These are phyloP conservation scores for Zygoascus biomembranicola DNA, from an alignment of 805 yeast species.

Conservation along the genomic window DNA sequence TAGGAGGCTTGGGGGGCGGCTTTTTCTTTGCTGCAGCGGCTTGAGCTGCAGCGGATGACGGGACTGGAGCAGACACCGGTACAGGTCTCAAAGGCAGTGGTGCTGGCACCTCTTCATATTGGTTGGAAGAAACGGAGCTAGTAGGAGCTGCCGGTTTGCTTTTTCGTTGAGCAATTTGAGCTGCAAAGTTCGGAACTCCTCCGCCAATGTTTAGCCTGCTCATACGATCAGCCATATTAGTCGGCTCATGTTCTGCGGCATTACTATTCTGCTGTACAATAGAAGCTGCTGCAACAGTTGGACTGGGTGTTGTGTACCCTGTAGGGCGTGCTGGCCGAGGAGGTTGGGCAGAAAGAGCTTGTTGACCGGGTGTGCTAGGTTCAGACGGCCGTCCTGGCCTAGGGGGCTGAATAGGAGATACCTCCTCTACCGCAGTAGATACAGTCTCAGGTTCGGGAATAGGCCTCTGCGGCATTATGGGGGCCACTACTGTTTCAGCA, in stretches of 20 bases:
- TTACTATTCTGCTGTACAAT: background rate
- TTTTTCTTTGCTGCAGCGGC: constrained; percentile 11
- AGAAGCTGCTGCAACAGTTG: background rate
- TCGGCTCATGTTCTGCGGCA: background rate
- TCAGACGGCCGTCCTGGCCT: background rate
- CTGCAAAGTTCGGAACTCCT: constrained; percentile 26
- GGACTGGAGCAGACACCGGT: background rate
- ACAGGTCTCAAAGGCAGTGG: constrained; percentile 11
- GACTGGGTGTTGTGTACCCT: background rate
- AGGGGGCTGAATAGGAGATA: background rate
- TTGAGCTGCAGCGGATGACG: constrained; percentile 5
- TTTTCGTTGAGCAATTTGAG: constrained; percentile 24
- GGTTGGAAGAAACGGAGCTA: background rate
- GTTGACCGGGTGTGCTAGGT: background rate
- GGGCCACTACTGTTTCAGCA: background rate
- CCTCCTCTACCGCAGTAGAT: background rate
- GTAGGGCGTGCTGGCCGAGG: background rate
- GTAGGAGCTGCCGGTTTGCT: constrained; percentile 8
- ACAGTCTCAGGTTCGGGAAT: background rate
- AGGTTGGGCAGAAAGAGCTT: background rate
- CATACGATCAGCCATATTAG: background rate
- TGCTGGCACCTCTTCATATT: background rate
- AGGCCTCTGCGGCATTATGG: background rate
- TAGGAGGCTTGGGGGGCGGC: constrained; percentile 21
- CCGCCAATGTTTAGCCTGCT: background rate